Conservation (phyloP, 441 rosid genomes). For the Populus tomentosa region DNA sequence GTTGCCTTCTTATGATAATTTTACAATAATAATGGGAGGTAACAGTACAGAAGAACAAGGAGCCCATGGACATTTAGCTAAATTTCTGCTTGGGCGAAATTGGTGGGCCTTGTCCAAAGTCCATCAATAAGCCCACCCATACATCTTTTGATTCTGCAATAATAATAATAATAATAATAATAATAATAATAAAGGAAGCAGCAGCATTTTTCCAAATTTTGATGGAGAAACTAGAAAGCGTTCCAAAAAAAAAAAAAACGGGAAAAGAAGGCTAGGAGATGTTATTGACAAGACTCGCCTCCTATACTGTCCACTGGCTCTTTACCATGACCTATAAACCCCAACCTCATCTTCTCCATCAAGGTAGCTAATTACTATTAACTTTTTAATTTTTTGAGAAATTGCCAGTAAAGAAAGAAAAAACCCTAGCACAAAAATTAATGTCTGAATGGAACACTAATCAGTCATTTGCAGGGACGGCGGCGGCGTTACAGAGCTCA, state of each 20-base stretch:
- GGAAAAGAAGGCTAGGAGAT: constrained; percentile 5
- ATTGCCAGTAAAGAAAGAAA: background rate
- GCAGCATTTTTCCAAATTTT: background rate
- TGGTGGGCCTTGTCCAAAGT: background rate
- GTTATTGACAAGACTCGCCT: constrained; percentile 12
- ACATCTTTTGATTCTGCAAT: too few species aligned
- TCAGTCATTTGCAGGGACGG: constrained; percentile 31
- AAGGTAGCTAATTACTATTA: constrained; percentile 16
- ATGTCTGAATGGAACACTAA: background rate
- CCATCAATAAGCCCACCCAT: background rate
- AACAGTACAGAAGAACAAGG: background rate
- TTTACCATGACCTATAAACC: constrained; percentile 45
- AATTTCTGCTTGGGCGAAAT: background rate
- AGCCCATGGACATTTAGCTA: background rate
- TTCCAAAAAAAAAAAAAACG: too few species aligned
- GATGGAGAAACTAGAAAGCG: background rate
- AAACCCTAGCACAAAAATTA: background rate
- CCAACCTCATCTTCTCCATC: constrained; percentile 43
- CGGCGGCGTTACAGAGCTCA: constrained; percentile 23
- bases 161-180: too few species aligned
- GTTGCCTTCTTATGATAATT: too few species aligned
- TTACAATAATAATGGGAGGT: too few species aligned
- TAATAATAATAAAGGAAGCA: too few species aligned
- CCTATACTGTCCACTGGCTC: constrained; percentile 20
- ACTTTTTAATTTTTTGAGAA: background rate